Evolutionary conservation across 208 protist species (phyloP), one percentile per base, ranked within the genome.

Genomic region (Trypanosoma lewisi): DNA sequence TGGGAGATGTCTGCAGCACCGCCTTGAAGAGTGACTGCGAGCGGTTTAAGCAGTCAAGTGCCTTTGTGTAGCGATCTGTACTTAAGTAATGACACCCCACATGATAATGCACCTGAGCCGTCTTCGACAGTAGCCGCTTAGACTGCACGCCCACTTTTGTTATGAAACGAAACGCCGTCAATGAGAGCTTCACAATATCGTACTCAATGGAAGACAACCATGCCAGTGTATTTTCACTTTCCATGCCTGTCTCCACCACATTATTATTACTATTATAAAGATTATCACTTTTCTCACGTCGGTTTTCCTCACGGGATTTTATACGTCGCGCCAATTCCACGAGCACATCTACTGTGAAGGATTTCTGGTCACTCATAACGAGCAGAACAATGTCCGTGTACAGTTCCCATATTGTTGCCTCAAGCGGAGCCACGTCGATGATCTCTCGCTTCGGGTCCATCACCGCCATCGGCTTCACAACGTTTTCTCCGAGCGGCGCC

Each of bases 31-130:
- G 70, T 3, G 83, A 81, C 49, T 85, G 77, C 16, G 82, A 59
- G 12, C 75, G 81, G 59, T 91, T 71, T 36, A 94, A 71, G 19
- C 80, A 81, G 70, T 94, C 87, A 17, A 94, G 69, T 21, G 87
- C 79, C 57, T 94, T 94, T 23, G 84, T 89, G 74, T 88, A 89
- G 39, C 84, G 87, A 41, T 82, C 74, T 27, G 73, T 83, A 45
- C 65, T 51, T 54, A 77, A 61, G 74, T 94, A 72, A 41, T 82
- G 70, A 33, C 70, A 57, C 23, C 83, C 87, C 12, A 94, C 79
- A 30, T 83, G 68, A 61, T 87, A 88, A 58, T 89, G 86, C 37
- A 89, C 81, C 52, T 89, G 75, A 6, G 77, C 79, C 44, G 78
- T 76, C 68, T 94, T 94, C 23, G 58, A 39, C 0, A 85, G 61